Evolutionary conservation across 805 yeast genomes (phyloP).

Genomic region (Yarrowia keelungensis): DNA sequence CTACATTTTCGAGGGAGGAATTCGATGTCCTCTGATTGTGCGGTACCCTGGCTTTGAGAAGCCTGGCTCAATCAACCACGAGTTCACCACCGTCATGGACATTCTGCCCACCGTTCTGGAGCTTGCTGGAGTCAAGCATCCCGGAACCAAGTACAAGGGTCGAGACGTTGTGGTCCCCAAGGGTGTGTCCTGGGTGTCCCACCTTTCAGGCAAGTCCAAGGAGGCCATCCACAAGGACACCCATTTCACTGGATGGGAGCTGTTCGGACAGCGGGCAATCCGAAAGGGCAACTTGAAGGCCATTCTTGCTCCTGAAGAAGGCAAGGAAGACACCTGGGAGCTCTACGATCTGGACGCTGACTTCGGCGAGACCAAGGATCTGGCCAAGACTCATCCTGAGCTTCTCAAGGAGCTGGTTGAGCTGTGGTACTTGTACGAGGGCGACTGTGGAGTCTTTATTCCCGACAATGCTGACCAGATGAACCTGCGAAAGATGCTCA

Average conservation of each 20-base stretch:
- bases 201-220: constrained; percentile 48
- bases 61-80: constrained; percentile 47
- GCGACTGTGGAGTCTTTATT: constrained; percentile 46
- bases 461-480: constrained; percentile 21
- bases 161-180: constrained; percentile 54
- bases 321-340: constrained; percentile 58
- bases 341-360: constrained; percentile 51
- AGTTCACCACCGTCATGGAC: constrained; percentile 65
- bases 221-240: constrained; percentile 52
- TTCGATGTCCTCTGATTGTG: constrained; percentile 61
- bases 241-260: constrained; percentile 58
- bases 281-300: constrained; percentile 59
- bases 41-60: constrained; percentile 53
- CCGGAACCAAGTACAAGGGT: constrained; percentile 50
- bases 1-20: constrained; percentile 68
- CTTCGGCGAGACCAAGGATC: constrained; percentile 60
- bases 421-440: constrained; percentile 61
- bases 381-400: constrained; percentile 52
- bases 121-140: constrained; percentile 53
- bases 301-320: constrained; percentile 57
- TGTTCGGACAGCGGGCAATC: constrained; percentile 63
- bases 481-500: constrained; percentile 32
- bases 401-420: constrained; percentile 54
- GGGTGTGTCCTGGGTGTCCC: constrained; percentile 57
- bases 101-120: constrained; percentile 63